phyloP scores from a whole-genome alignment of 2,329 filamentous ascomycete species.

The Mycosphaerelloides madeirae region DNA sequence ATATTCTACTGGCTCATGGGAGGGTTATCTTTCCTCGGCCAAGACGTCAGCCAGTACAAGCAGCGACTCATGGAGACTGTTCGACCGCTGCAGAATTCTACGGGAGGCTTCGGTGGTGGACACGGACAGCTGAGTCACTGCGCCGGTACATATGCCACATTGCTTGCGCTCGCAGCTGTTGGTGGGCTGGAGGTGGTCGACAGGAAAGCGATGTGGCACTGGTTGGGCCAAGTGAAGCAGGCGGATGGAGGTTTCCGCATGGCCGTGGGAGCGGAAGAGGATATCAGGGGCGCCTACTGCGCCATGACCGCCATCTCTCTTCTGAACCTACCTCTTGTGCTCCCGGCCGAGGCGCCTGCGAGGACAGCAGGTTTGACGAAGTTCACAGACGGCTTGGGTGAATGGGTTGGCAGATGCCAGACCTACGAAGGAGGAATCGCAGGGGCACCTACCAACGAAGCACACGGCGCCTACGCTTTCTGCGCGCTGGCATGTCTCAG shows the following conservation, averaged over 20 bases:
- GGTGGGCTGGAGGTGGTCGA: constrained; percentile 74
- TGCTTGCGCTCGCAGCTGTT: constrained; percentile 73
- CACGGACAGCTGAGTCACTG: constrained; percentile 85
- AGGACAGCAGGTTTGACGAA: constrained; percentile 57
- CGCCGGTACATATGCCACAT: constrained; percentile 79
- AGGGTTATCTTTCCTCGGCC: constrained; percentile 68
- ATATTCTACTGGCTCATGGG: constrained; percentile 87
- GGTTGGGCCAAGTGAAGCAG: constrained; percentile 82
- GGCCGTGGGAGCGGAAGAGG: constrained; percentile 80
- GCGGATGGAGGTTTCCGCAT: constrained; percentile 85
- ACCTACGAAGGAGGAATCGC: constrained; percentile 94
- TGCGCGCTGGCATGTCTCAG: constrained; percentile 86
- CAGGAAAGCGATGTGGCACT: constrained; percentile 82
- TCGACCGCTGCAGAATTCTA: constrained; percentile 71
- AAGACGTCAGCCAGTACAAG: constrained; percentile 64
- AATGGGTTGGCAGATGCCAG: constrained; percentile 84
- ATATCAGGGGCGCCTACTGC: constrained; percentile 92
- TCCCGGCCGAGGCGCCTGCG: constrained; percentile 68
- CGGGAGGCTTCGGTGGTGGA: constrained; percentile 89
- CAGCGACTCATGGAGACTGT: constrained; percentile 65
- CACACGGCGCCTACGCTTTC: constrained; percentile 94
- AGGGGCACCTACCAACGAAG: constrained; percentile 78
- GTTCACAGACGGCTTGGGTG: constrained; percentile 68
- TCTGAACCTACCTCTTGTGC: constrained; percentile 73
- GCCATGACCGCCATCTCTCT: constrained; percentile 79